These are phyloP conservation scores for Eustoma russellianum DNA, from an alignment of 257 asterid genomes.

Conservation along the genomic window DNA sequence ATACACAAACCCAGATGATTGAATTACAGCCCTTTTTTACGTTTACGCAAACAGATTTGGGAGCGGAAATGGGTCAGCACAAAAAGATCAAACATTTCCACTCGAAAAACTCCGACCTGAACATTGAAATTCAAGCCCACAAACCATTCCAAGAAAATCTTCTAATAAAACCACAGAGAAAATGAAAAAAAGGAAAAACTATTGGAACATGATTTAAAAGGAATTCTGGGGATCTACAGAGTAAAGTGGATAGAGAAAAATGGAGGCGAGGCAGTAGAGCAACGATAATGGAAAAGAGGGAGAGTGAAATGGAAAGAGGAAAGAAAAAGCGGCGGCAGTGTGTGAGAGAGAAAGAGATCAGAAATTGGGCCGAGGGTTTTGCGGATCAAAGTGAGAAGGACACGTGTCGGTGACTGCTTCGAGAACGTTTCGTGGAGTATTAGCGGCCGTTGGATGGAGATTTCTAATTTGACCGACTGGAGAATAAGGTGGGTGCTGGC, in stretches of 20 bases:
- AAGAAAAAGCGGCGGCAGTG: slow-evolving; percentile 21
- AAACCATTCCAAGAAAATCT: not conserved
- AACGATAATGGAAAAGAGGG: slow-evolving; percentile 10
- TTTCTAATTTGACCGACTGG: slow-evolving; percentile 9
- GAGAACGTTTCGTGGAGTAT: slow-evolving; percentile 14
- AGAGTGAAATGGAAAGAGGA: not conserved
- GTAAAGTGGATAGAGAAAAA: not conserved
- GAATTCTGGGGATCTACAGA: not conserved
- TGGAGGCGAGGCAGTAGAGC: not conserved
- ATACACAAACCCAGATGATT: not conserved
- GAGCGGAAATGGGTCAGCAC: slow-evolving; percentile 54
- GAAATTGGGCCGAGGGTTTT: slow-evolving; percentile 42
- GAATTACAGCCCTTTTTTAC: slow-evolving; percentile 27
- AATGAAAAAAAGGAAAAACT: not conserved
- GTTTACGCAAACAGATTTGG: slow-evolving; percentile 50
- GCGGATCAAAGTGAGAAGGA: slow-evolving; percentile 25
- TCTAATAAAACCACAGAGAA: not conserved
- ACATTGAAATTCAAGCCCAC: slow-evolving; percentile 16
- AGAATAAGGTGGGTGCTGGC: not conserved
- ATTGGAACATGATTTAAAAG: not conserved
- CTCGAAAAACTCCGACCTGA: slow-evolving; percentile 30
- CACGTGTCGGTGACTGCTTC: slow-evolving; percentile 52
- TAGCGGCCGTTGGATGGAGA: not conserved
- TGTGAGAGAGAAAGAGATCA: slow-evolving; percentile 5
- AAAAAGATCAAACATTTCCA: slow-evolving; percentile 59